Evolutionary conservation across 2,329 filamentous ascomycete species (phyloP).

Genomic region (Trichoderma sp.): DNA sequence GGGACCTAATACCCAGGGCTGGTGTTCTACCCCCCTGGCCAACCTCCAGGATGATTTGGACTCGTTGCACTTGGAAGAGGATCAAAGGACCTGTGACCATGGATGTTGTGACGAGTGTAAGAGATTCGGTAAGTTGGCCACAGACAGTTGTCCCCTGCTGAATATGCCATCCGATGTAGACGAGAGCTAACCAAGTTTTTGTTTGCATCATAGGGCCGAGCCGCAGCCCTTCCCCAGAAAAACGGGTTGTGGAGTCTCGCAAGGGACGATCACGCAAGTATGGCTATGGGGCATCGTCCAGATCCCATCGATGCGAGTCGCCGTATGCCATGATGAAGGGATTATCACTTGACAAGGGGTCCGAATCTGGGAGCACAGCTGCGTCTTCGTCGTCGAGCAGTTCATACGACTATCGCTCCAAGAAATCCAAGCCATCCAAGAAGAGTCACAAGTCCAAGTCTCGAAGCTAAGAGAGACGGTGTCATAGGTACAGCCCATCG

Average conservation of each 20-base stretch:
- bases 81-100: constrained; percentile 48
- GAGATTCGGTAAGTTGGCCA: constrained; percentile 38
- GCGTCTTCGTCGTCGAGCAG: constrained; percentile 23
- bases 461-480: neutral
- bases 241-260: constrained; percentile 37
- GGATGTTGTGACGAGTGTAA: constrained; percentile 51
- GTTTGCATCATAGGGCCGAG: constrained; percentile 30
- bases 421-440: constrained; percentile 29
- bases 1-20: constrained; percentile 51
- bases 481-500: neutral
- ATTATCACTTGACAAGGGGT: constrained; percentile 14
- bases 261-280: constrained; percentile 38
- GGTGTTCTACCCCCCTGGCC: constrained; percentile 44
- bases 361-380: constrained; percentile 2
- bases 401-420: constrained; percentile 31
- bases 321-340: constrained; percentile 27
- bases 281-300: constrained; percentile 31
- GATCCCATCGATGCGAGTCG: constrained; percentile 32
- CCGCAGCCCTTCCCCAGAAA: constrained; percentile 34
- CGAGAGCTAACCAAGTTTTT: neutral
- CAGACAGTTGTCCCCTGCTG: no score
- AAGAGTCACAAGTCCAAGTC: constrained; percentile 28
- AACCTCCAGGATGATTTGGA: constrained; percentile 33
- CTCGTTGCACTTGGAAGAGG: constrained; percentile 34
- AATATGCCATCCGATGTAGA: neutral